These are phyloP conservation scores for Kickxella alabastrina DNA, from an alignment of 192 early-diverging fungal species.

Conservation along the genomic window DNA sequence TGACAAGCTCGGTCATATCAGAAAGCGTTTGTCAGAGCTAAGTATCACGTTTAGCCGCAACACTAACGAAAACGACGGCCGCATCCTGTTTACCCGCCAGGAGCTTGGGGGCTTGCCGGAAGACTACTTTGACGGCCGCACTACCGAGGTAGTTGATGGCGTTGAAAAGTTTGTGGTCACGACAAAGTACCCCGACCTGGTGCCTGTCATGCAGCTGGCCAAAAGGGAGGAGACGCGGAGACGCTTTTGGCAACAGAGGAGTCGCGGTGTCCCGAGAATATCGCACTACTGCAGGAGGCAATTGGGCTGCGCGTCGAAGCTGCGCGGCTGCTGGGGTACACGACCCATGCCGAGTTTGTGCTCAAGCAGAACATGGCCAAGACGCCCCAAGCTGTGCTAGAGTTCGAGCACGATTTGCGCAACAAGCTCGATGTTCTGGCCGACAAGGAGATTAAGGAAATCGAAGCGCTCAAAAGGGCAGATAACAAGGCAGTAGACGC, in stretches of 20 bases:
- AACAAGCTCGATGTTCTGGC: slow-evolving; percentile 54
- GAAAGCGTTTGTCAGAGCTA: slow-evolving; percentile 65
- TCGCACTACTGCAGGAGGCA: slow-evolving; percentile 57
- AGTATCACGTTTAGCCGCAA: slow-evolving; percentile 70
- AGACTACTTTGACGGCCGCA: slow-evolving; percentile 57
- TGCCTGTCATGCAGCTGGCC: slow-evolving; percentile 47
- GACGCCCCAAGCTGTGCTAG: slow-evolving; percentile 54
- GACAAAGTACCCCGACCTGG: slow-evolving; percentile 64
- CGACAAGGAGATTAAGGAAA: slow-evolving; percentile 56
- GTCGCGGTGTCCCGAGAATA: slow-evolving; percentile 57
- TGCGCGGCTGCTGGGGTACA: slow-evolving; percentile 64
- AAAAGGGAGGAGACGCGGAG: slow-evolving; percentile 53
- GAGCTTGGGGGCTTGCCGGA: slow-evolving; percentile 69
- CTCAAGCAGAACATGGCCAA: slow-evolving; percentile 83
- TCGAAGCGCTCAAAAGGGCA: slow-evolving; percentile 63
- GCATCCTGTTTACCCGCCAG: slow-evolving; percentile 39
- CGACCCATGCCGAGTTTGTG: slow-evolving; percentile 62
- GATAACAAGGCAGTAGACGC: slow-evolving; percentile 45
- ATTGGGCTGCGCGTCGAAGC: slow-evolving; percentile 51
- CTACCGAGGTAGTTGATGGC: slow-evolving; percentile 52
- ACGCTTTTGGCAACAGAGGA: slow-evolving; percentile 45
- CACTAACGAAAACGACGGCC: slow-evolving; percentile 59
- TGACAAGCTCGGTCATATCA: slow-evolving; percentile 57
- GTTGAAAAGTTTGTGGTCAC: slow-evolving; percentile 58
- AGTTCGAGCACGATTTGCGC: slow-evolving; percentile 63